A percentile compares a stretch with the other conserved stretches of the same genome.
Conservation (phyloP, 2,329 filamentous ascomycete genomes). For the Sporothrix variecibatus region DNA sequence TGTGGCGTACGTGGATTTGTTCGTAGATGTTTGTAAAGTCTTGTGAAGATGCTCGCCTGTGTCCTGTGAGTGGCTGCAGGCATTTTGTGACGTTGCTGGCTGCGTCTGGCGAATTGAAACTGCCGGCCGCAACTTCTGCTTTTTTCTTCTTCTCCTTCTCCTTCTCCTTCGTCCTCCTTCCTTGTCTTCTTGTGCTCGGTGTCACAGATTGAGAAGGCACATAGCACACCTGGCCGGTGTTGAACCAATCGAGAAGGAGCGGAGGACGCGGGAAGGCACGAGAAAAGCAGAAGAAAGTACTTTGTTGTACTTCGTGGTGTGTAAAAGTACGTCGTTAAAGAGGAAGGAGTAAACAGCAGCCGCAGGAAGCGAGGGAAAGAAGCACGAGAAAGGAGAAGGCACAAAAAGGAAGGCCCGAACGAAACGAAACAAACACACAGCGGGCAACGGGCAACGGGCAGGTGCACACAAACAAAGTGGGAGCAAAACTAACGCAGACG, state of each 20-base stretch:
- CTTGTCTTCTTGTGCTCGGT: neutral
- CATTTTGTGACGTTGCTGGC: constrained; percentile 5
- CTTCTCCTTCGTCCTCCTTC: neutral
- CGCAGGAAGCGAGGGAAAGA: neutral
- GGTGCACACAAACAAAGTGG: neutral
- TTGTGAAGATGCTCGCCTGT: neutral
- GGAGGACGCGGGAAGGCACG: neutral
- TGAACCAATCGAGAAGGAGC: constrained; percentile 4
- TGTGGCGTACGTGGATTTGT: neutral
- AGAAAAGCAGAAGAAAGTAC: neutral
- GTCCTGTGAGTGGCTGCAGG: constrained; percentile 8
- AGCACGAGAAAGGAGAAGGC: neutral
- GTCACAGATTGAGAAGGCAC: constrained; percentile 8
- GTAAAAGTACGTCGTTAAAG: neutral
- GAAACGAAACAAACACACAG: neutral
- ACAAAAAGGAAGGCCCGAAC: neutral
- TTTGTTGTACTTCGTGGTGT: too few species aligned
- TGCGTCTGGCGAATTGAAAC: neutral
- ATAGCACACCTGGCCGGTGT: constrained; percentile 2
- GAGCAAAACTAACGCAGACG: too few species aligned
- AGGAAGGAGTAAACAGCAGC: neutral
- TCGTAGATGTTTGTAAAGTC: neutral
- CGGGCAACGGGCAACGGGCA: neutral
- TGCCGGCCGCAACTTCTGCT: neutral
- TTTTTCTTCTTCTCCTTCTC: neutral